Conservation (phyloP, 2,329 filamentous ascomycete species). For the Colletotrichum sp. region DNA sequence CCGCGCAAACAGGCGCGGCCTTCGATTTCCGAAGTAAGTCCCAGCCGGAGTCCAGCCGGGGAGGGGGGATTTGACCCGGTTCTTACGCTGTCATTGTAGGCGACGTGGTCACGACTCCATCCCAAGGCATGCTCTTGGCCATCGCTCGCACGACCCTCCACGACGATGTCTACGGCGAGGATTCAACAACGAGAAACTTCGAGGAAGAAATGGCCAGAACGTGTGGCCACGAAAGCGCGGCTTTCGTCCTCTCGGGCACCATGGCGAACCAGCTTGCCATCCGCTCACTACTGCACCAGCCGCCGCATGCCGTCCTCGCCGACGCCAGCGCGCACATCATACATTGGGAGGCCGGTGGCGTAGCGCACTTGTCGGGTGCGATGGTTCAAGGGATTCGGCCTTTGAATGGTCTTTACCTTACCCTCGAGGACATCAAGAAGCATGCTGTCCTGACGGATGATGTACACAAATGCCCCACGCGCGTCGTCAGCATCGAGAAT, state of each 20-base stretch:
- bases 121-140: slow-evolving; percentile 72
- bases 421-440: slow-evolving; percentile 43
- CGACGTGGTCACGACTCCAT: slow-evolving; percentile 74
- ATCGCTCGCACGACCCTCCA: slow-evolving; percentile 72
- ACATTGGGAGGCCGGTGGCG: slow-evolving; percentile 59
- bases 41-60: neutral
- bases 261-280: slow-evolving; percentile 84
- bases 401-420: slow-evolving; percentile 43
- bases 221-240: slow-evolving; percentile 64
- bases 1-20: slow-evolving; percentile 6
- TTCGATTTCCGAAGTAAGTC: slow-evolving; percentile 21
- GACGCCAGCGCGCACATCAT: slow-evolving; percentile 74
- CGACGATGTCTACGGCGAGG: slow-evolving; percentile 80
- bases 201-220: slow-evolving; percentile 68
- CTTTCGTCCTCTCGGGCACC: slow-evolving; percentile 79
- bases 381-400: slow-evolving; percentile 54
- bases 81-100: slow-evolving; percentile 38
- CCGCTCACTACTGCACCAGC: slow-evolving; percentile 71
- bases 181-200: slow-evolving; percentile 70
- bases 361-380: slow-evolving; percentile 69
- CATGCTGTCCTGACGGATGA: slow-evolving; percentile 44
- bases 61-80: neutral
- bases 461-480: slow-evolving; percentile 45
- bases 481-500: slow-evolving; percentile 47
- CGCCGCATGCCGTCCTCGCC: slow-evolving; percentile 74